Evolutionary conservation across 371 early-diverging fungal species (phyloP), one percentile per base, ranked within the genome.

Genomic region (Mucor indicus): DNA sequence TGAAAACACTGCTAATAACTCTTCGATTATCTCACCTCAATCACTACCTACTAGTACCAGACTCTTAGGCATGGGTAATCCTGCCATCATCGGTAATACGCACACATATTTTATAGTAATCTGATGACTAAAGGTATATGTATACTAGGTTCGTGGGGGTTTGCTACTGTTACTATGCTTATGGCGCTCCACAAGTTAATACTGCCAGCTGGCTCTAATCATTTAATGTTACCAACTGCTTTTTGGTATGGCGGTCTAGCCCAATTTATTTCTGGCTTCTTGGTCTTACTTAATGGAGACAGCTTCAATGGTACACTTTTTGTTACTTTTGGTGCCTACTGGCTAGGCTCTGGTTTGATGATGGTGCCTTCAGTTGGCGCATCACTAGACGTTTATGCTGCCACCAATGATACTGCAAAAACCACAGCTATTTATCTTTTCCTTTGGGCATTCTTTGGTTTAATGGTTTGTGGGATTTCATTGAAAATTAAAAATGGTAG

Each of bases 261-360:
- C 31, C 56, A 56, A 38, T 50, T 71, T 44, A 46, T 71, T 30
- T 64, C 71, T 31, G 71, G 73, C 12, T 46, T 73, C 35, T 53
- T 73, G 30, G 62, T 64, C 27, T 64, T 56, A 35, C 52, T 60
- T 16, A 59, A 53, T 29, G 73, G 69, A 20, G 62, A 64, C 38
- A 73, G 64, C 8, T 73, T 67, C 38, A 53, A 55, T 10, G 73
- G 62, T 35, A 67, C 74, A 17, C 48, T 67, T 10, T 64, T 67
- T 48, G 60, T 62, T n/a, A 61, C 67, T 4, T 69, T 62, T 49
- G 70, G 69, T 54, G 55, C 31, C 27, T 51, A 49, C 46, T 57
- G 50, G 53, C 17, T 38, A 3, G 53, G 52, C 24, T 27, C 44
- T 35, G 52, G 50, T 6, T 53, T 63, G 0, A 39, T 62, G 48